phyloP scores from a whole-genome alignment of 257 asterid genomes.

The Leonotis leonurus region DNA sequence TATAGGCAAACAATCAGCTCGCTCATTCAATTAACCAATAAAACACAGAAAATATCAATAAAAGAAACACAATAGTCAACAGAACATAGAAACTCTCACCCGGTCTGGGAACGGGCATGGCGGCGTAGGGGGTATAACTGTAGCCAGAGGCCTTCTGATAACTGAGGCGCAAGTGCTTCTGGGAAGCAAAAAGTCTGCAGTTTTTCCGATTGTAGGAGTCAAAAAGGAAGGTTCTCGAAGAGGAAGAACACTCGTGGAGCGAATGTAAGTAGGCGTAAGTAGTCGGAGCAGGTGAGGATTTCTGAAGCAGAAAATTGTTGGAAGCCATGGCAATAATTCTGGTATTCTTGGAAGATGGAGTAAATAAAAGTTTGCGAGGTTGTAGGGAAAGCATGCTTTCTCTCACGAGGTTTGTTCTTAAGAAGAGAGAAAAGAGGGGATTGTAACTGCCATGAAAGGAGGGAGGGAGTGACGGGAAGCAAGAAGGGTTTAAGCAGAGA shows the following conservation, averaged over 20 bases:
- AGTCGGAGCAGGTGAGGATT: conserved; percentile 18
- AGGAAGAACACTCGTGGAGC: conserved; percentile 10
- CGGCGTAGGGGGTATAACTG: conserved; percentile 32
- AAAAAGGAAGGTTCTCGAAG: conserved; percentile 5
- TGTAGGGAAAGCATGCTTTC: conserved; percentile 29
- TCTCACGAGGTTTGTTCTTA: neutral
- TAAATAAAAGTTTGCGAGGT: conserved; percentile 24
- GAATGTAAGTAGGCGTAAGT: conserved; percentile 3
- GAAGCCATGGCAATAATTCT: conserved; percentile 33
- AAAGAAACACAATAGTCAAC: neutral
- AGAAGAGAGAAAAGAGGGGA: neutral
- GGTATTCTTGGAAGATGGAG: conserved; percentile 18
- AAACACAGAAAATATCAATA: too few species aligned
- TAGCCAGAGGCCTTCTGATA: conserved; percentile 27
- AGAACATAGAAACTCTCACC: conserved; percentile 15
- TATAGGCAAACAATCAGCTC: too few species aligned
- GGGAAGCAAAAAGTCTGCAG: conserved; percentile 20
- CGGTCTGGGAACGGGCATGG: conserved; percentile 52
- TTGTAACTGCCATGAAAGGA: conserved; percentile 22
- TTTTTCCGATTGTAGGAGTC: conserved; percentile 13
- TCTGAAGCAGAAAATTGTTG: conserved; percentile 32
- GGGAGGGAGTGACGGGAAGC: neutral
- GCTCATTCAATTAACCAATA: too few species aligned
- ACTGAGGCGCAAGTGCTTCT: conserved; percentile 31
- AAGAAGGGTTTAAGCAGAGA: conserved; percentile 18